Evolutionary conservation across 2,329 filamentous ascomycete genomes (phyloP).

Genomic region (Cladosporium sp.): DNA sequence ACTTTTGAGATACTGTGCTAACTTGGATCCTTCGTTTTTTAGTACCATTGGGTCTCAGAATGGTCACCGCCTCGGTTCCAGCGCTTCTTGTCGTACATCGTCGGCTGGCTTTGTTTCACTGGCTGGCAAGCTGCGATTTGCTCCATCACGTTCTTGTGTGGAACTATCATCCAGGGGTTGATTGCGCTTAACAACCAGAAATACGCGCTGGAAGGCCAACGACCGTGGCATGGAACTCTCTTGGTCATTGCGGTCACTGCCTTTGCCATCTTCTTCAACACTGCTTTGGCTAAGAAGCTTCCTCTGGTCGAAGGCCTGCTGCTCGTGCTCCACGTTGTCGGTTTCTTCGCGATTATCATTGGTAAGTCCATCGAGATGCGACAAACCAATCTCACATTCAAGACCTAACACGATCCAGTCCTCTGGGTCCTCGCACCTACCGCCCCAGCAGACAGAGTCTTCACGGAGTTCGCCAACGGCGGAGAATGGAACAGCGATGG

Average conservation of each 20-base stretch:
- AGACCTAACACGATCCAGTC: slow-evolving; percentile 28
- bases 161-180: slow-evolving; percentile 44
- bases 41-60: slow-evolving; percentile 50
- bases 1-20: background rate
- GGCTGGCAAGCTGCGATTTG: slow-evolving; percentile 47
- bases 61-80: slow-evolving; percentile 43
- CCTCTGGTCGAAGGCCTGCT: slow-evolving; percentile 46
- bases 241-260: slow-evolving; percentile 42
- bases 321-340: slow-evolving; percentile 50
- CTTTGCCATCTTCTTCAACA: slow-evolving; percentile 47
- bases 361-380: slow-evolving; percentile 27
- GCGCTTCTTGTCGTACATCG: slow-evolving; percentile 46
- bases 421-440: slow-evolving; percentile 31
- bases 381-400: background rate
- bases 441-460: slow-evolving; percentile 31
- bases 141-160: slow-evolving; percentile 44
- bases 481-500: slow-evolving; percentile 39
- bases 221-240: slow-evolving; percentile 44
- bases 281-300: slow-evolving; percentile 48
- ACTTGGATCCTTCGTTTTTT: background rate
- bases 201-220: slow-evolving; percentile 34
- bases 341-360: slow-evolving; percentile 56
- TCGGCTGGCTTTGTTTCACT: slow-evolving; percentile 46
- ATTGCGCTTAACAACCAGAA: slow-evolving; percentile 40
- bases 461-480: slow-evolving; percentile 32